These are phyloP conservation scores for Batkoa obscura DNA, from an alignment of 371 early-diverging fungal genomes.

Conservation along the genomic window DNA sequence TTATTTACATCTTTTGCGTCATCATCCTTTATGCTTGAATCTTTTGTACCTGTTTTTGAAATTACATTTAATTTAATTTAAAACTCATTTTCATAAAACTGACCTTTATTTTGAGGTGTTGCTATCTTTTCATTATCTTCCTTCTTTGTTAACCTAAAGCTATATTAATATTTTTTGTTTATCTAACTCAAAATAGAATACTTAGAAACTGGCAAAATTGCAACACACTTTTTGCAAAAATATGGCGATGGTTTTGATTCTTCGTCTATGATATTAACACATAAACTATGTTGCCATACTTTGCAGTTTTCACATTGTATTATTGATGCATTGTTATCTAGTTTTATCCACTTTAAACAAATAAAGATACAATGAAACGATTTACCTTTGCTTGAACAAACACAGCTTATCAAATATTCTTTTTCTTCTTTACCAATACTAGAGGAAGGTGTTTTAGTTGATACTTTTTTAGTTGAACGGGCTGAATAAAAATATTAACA, in stretches of 20 bases:
- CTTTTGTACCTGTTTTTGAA: too few species aligned
- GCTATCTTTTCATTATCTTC: neutral
- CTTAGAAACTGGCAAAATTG: too few species aligned
- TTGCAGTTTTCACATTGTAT: constrained; percentile 77
- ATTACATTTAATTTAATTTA: too few species aligned
- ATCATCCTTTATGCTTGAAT: neutral
- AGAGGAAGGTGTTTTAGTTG: too few species aligned
- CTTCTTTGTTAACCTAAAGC: neutral
- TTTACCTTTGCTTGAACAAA: too few species aligned
- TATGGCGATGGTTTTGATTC: constrained; percentile 59
- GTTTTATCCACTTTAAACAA: constrained; percentile 69
- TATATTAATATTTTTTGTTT: neutral
- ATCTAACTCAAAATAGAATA: constrained; percentile 66
- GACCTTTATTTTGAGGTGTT: neutral
- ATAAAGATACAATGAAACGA: too few species aligned
- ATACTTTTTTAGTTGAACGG: too few species aligned
- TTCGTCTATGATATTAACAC: constrained; percentile 51
- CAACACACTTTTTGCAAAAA: too few species aligned
- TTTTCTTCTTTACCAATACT: too few species aligned
- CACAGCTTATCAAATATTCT: too few species aligned
- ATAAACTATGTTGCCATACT: constrained; percentile 82
- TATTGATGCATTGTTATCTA: constrained; percentile 34
- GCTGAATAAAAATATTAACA: too few species aligned
- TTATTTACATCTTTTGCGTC: neutral
- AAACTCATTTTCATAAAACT: too few species aligned